A percentile compares a stretch with the other conserved stretches of the same genome.
Evolutionary conservation across 805 yeast species (phyloP).

Genomic region (Saitoella complicata): DNA sequence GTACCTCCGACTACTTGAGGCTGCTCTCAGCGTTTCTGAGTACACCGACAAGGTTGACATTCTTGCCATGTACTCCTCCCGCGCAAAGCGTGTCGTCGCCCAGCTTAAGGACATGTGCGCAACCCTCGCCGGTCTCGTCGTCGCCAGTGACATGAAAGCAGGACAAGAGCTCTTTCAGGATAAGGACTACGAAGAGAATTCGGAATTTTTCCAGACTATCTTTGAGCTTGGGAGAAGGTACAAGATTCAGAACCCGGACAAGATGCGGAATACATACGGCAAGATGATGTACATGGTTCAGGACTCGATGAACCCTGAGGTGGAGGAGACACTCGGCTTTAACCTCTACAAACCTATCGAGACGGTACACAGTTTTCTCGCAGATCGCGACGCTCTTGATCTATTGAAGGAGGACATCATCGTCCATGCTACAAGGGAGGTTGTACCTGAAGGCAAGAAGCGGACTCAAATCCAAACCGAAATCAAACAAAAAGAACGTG

Average conservation of each 20-base stretch:
- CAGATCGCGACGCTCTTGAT: constrained; percentile 23
- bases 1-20: constrained; percentile 34
- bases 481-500: constrained; percentile 50
- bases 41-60: constrained; percentile 64
- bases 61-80: constrained; percentile 40
- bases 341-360: constrained; percentile 57
- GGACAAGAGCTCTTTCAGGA: constrained; percentile 51
- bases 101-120: constrained; percentile 66
- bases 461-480: constrained; percentile 39
- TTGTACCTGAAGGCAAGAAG: constrained; percentile 41
- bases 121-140: constrained; percentile 59
- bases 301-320: constrained; percentile 65
- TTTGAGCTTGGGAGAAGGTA: constrained; percentile 71
- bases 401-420: constrained; percentile 44
- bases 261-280: constrained; percentile 65
- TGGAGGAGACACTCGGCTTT: constrained; percentile 55
- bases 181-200: constrained; percentile 52
- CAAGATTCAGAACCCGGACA: constrained; percentile 71
- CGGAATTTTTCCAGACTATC: constrained; percentile 52
- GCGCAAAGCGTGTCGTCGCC: constrained; percentile 52
- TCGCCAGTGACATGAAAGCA: constrained; percentile 55
- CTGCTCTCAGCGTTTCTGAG: constrained; percentile 46
- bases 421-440: constrained; percentile 50
- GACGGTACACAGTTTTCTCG: constrained; percentile 38
- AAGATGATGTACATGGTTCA: constrained; percentile 60